phyloP scores from a whole-genome alignment of 345 rosid species.

The Toxicodendron radicans region DNA sequence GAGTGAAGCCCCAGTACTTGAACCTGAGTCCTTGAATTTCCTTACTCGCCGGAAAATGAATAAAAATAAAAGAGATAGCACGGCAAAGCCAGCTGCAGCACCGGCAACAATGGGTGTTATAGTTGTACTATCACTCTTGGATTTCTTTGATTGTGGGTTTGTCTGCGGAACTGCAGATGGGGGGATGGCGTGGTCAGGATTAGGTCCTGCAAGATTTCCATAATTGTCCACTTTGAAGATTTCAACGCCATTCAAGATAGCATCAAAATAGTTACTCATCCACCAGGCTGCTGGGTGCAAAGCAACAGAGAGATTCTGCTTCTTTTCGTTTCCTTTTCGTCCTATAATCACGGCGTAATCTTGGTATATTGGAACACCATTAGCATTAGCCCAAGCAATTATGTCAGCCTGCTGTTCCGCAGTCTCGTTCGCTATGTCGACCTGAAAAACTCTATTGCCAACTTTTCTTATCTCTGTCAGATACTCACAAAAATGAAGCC shows the following conservation, averaged over 20 bases:
- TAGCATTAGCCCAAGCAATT: neutral
- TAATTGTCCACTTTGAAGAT: constrained; percentile 41
- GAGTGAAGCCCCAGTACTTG: no score
- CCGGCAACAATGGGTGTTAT: no score
- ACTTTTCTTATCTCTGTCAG: no score
- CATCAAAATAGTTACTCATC: constrained; percentile 17
- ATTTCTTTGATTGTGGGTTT: no score
- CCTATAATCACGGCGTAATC: constrained; percentile 16
- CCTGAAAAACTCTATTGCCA: neutral
- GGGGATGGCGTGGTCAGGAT: constrained; percentile 19
- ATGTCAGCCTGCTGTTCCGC: neutral
- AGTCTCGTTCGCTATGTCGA: constrained; percentile 17
- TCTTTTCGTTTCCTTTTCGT: neutral
- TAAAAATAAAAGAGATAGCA: no score
- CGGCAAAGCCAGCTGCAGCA: no score
- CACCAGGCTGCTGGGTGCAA: constrained; percentile 5
- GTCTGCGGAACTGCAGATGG: no score
- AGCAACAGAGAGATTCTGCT: constrained; percentile 13
- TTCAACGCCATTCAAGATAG: constrained; percentile 52
- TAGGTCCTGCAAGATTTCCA: constrained; percentile 17
- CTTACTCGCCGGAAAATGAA: no score
- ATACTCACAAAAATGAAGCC: no score
- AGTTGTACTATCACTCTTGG: no score
- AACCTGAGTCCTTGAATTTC: no score
- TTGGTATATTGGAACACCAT: constrained; percentile 24